phyloP scores from a whole-genome alignment of 768 basidiomycete genomes.

The Krasilnikovozyma curviuscula region DNA sequence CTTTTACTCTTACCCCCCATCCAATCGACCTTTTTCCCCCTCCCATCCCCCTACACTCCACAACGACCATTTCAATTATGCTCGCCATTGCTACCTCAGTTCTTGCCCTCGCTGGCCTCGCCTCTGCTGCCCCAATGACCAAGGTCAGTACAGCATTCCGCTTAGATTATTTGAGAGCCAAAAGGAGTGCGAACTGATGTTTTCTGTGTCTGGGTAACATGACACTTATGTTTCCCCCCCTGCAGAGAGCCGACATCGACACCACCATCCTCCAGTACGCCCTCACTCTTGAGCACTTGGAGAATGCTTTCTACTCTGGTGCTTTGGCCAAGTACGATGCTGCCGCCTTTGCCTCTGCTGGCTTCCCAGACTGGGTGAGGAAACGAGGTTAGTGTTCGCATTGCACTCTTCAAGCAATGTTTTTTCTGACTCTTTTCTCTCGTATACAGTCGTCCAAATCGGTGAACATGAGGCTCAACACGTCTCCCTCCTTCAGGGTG shows the following conservation, averaged over 20 bases:
- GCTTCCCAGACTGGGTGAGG: slow-evolving; percentile 32
- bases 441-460: slow-evolving; percentile 32
- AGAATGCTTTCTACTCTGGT: slow-evolving; percentile 11
- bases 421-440: not conserved
- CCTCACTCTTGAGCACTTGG: slow-evolving; percentile 5
- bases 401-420: not conserved
- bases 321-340: slow-evolving; percentile 33
- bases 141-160: too few species aligned
- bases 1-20: not conserved
- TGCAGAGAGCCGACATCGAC: too few species aligned
- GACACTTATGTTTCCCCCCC: not conserved
- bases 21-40: not conserved
- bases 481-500: slow-evolving; percentile 34
- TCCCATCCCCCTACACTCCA: not conserved
- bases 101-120: not conserved
- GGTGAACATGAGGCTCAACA: slow-evolving; percentile 38
- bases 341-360: slow-evolving; percentile 32
- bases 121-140: not conserved
- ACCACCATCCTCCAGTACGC: slow-evolving; percentile 5
- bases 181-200: not conserved
- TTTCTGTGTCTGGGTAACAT: not conserved
- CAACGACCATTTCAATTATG: not conserved
- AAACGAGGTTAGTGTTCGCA: slow-evolving; percentile 22
- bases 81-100: not conserved
- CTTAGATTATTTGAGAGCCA: not conserved